These are phyloP conservation scores for Graphilbum fragrans DNA, from an alignment of 2,329 filamentous ascomycete genomes.

Conservation along the genomic window DNA sequence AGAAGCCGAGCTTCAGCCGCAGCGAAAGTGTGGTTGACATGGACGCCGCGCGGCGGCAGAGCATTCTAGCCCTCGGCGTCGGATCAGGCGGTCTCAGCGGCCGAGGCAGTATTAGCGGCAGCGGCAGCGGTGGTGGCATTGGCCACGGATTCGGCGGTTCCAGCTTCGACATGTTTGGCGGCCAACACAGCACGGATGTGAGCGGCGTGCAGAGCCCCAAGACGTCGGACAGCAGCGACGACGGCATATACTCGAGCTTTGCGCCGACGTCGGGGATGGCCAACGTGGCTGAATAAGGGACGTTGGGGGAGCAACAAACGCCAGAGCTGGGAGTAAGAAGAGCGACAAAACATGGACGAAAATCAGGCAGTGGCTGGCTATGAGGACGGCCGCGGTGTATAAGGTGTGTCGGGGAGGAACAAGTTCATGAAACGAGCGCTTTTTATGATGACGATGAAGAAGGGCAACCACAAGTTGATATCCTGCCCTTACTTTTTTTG, in stretches of 20 bases:
- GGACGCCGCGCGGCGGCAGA: constrained; percentile 15
- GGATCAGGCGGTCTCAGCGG: constrained; percentile 5
- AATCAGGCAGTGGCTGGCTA: too few relatives aligned
- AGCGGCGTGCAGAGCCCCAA: constrained; percentile 40
- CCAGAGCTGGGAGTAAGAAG: background rate
- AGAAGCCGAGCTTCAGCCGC: constrained; percentile 55
- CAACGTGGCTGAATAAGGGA: constrained; percentile 11
- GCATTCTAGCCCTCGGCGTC: constrained; percentile 10
- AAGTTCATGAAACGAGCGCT: too few relatives aligned
- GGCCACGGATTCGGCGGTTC: constrained; percentile 7
- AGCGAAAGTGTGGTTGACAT: constrained; percentile 38
- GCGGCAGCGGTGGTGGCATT: constrained; percentile 17
- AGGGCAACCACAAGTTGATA: too few relatives aligned
- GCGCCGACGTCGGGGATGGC: constrained; percentile 17
- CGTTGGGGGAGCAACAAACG: too few relatives aligned
- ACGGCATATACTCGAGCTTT: constrained; percentile 39
- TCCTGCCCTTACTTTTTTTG: too few relatives aligned
- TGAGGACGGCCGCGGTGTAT: too few relatives aligned
- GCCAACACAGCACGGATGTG: constrained; percentile 31
- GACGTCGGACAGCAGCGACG: constrained; percentile 38
- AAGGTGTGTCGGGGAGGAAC: background rate
- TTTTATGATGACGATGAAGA: too few relatives aligned
- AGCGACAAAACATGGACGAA: background rate
- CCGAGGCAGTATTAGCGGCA: constrained; percentile 8
- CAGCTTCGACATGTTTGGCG: constrained; percentile 25